Percentiles rank a stretch among this genome's conserved stretches.
Conservation (phyloP, 441 rosid genomes). For the Manihot esculenta region DNA sequence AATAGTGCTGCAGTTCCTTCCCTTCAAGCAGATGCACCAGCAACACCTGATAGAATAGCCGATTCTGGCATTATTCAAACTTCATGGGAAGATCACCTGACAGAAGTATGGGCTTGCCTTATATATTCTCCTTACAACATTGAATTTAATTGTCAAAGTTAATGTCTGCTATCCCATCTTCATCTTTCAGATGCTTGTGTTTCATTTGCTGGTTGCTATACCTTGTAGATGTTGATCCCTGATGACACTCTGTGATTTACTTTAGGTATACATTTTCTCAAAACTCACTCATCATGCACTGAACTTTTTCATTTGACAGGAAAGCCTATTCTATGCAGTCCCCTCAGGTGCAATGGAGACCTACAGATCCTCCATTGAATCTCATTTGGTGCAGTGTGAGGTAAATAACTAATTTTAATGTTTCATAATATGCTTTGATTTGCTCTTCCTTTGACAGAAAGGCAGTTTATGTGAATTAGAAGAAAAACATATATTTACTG, state of each 20-base stretch:
- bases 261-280: no score
- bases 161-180: not conserved
- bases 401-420: constrained; percentile 38
- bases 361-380: constrained; percentile 81
- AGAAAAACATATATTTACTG: not conserved
- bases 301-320: constrained; percentile 52
- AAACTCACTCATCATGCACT: constrained; percentile 7
- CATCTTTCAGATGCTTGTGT: not conserved
- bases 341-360: constrained; percentile 83
- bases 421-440: constrained; percentile 11
- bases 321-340: constrained; percentile 90
- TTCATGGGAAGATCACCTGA: constrained; percentile 72
- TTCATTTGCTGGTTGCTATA: not conserved
- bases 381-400: constrained; percentile 64
- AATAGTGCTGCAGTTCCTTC: constrained; percentile 45
- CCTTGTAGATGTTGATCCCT: not conserved
- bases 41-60: constrained; percentile 56
- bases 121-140: constrained; percentile 14
- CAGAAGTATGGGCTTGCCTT: constrained; percentile 64
- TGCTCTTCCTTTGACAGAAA: constrained; percentile 5
- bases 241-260: not conserved
- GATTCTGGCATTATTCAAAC: constrained; percentile 53
- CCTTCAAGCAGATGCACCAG: constrained; percentile 62
- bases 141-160: constrained; percentile 5
- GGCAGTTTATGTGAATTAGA: constrained; percentile 4